phyloP scores from a whole-genome alignment of 345 rosid genomes.

The Geranium brycei region DNA sequence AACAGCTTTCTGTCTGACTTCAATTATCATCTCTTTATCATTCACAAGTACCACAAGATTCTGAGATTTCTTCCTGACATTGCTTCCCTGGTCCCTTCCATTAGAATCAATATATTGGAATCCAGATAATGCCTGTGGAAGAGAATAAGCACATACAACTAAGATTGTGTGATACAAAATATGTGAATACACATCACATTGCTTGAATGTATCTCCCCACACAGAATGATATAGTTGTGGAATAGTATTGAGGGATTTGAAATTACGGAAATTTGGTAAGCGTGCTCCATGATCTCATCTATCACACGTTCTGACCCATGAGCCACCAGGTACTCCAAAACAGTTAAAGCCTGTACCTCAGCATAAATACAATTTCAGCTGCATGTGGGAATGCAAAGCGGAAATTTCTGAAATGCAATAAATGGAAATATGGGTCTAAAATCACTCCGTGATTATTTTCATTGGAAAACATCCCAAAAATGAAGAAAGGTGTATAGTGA shows the following conservation, averaged over 20 bases:
- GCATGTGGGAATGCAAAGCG: neutral
- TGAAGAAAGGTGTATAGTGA: neutral
- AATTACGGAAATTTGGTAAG: conserved; percentile 76
- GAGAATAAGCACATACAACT: neutral
- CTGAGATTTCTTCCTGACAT: conserved; percentile 94
- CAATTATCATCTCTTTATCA: conserved; percentile 81
- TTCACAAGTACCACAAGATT: conserved; percentile 74
- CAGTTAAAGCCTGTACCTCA: conserved; percentile 62
- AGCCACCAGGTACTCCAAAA: conserved; percentile 82
- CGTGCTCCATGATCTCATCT: conserved; percentile 77
- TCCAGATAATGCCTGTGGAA: conserved; percentile 54
- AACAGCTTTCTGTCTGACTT: conserved; percentile 89
- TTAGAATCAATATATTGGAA: conserved; percentile 90
- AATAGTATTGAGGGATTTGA: conserved; percentile 8
- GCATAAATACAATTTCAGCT: conserved; percentile 12
- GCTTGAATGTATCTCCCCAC: neutral
- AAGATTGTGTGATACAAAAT: neutral
- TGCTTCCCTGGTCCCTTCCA: conserved; percentile 94
- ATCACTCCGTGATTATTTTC: neutral
- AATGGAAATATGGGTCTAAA: neutral
- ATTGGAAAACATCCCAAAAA: neutral
- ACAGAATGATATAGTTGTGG: neutral
- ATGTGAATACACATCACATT: neutral
- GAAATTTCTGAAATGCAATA: too few species aligned
- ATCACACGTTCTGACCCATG: conserved; percentile 87